These are phyloP conservation scores for Myxozyma monticola DNA, from an alignment of 805 yeast genomes.

Conservation along the genomic window DNA sequence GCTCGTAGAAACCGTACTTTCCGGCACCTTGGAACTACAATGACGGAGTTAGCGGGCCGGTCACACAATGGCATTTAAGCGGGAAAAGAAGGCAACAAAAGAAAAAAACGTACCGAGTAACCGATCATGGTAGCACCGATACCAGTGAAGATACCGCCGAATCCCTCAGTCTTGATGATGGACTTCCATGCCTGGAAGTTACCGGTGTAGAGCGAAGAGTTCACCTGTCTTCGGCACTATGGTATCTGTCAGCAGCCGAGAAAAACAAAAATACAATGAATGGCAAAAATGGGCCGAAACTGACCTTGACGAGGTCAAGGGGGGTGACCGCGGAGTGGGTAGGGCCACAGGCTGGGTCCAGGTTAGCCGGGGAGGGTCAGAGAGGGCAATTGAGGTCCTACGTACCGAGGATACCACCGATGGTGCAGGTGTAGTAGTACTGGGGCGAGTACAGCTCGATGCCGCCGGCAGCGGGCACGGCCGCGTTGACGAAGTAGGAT, in stretches of 20 bases:
- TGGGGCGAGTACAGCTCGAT: constrained; percentile 60
- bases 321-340: constrained; percentile 94
- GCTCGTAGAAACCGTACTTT: constrained; percentile 93
- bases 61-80: neutral
- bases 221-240: constrained; percentile 83
- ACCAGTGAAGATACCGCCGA: constrained; percentile 78
- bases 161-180: constrained; percentile 73
- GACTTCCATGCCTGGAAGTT: constrained; percentile 79
- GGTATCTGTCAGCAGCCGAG: too few relatives aligned
- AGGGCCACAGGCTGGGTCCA: constrained; percentile 82
- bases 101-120: constrained; percentile 51
- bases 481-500: constrained; percentile 36
- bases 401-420: constrained; percentile 63
- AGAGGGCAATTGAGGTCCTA: neutral
- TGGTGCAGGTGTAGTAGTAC: constrained; percentile 70
- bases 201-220: constrained; percentile 67
- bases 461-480: constrained; percentile 33
- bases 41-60: too few relatives aligned
- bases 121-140: constrained; percentile 91
- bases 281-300: neutral
- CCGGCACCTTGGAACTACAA: constrained; percentile 84
- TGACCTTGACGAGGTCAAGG: constrained; percentile 75
- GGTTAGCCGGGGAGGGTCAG: neutral
- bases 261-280: too few relatives aligned
- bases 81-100: neutral